Conservation (phyloP, 345 rosid genomes). For the Trapa incisa region DNA sequence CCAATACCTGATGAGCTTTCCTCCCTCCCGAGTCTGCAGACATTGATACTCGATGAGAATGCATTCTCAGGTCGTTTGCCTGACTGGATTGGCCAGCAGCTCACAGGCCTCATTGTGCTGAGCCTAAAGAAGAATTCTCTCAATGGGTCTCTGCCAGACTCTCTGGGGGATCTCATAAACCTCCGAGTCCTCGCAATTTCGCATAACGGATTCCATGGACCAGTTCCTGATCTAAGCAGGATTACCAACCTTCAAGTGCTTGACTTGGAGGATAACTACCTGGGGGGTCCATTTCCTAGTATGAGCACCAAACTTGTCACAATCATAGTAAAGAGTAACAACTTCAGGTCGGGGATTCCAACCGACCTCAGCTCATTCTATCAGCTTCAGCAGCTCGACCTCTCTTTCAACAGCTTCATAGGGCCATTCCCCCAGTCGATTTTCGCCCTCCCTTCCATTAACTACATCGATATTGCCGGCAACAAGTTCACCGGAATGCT, state of each 20-base stretch:
- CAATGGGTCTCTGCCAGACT: slow-evolving; percentile 61
- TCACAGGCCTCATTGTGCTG: slow-evolving; percentile 50
- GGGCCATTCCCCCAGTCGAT: slow-evolving; percentile 64
- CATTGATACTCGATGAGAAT: slow-evolving; percentile 75
- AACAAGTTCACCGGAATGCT: slow-evolving; percentile 86
- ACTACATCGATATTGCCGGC: slow-evolving; percentile 51
- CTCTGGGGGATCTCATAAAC: slow-evolving; percentile 45
- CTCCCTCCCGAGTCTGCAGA: slow-evolving; percentile 40
- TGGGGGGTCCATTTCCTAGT: slow-evolving; percentile 63
- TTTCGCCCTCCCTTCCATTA: slow-evolving; percentile 56
- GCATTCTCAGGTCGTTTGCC: slow-evolving; percentile 58
- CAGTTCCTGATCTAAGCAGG: slow-evolving; percentile 53
- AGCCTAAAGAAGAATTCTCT: slow-evolving; percentile 66
- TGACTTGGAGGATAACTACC: slow-evolving; percentile 71
- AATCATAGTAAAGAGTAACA: slow-evolving; percentile 66
- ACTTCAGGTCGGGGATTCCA: slow-evolving; percentile 68
- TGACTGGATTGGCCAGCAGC: slow-evolving; percentile 41
- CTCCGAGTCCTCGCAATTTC: slow-evolving; percentile 81
- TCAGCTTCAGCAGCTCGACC: slow-evolving; percentile 73
- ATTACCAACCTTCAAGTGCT: slow-evolving; percentile 79
- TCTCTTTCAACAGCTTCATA: slow-evolving; percentile 61
- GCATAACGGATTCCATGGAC: slow-evolving; percentile 57
- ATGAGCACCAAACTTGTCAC: slow-evolving; percentile 59
- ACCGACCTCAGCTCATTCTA: slow-evolving; percentile 40
- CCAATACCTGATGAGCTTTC: slow-evolving; percentile 57